Base-by-base conservation (phyloP, 192 early-diverging fungal genomes). In the Funneliformis geosporum region DNA sequence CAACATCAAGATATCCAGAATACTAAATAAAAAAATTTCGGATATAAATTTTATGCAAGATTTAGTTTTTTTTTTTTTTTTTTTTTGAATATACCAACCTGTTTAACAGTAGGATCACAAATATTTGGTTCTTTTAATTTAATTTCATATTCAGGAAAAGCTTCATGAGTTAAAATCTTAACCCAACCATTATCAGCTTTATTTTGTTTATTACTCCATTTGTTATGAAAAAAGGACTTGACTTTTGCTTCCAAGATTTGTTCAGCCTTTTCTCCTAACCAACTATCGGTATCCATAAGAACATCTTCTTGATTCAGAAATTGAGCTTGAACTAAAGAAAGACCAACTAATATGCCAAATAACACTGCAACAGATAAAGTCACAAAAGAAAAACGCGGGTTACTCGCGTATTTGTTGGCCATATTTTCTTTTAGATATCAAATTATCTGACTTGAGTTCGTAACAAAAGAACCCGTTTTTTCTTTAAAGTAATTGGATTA, bases 91-190 rank as follows among this genome's bases (percentile, higher is more conserved):
- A 25, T n/a, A 23, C 8, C 68, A 86, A 94, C 91, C 89, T 98
- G 97, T 79, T 95, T 94, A 64, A 95, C 93, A 78, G 90, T 87
- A 61, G 89, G 84, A 80, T 97, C 96, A 83, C 98, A 99, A 62
- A 99, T 87, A 42, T 85, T 82, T 55, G 93, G 93, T 77, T 90
- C 79, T 86, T 93, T 94, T 71, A 92, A 87, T 75, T 93, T 91
- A 68, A 96, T 85, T 81, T 90, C 81, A 83, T 92, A 92, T 68
- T 91, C 87, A 28, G 94, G 92, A 76, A 95, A 90, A 33, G 88
- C 89, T 43, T 86, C 82, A 75, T 91, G 89, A 6, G 83, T 85
- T 33, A 91, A 83, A 23, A 85, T 81, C 39, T 83, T 83, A 73
- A 83, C 28, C 64, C 64, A 66, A 16, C 33, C 33, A 33, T 66